Evolutionary conservation across 345 rosid species (phyloP), one percentile per base, ranked within the genome.

Genomic region (Cardamine occulta): DNA sequence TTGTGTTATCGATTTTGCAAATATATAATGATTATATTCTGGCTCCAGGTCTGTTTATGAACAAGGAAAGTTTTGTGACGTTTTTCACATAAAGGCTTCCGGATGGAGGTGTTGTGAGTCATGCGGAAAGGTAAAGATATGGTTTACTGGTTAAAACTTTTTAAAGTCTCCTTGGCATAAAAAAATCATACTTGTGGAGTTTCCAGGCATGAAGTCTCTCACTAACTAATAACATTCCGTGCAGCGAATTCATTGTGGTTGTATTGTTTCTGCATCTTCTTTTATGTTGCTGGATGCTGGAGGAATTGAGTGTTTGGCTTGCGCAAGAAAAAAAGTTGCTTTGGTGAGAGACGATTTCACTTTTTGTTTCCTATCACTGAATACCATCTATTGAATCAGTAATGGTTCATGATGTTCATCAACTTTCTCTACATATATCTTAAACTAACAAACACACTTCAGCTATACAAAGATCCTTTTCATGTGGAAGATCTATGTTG

Each of bases 51-150:
- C 85, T 80, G 78, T 84, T 60, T 95, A 81, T 63, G 98, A 92
- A 57, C 96, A 95, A 79, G 96, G 93, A 58, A 86, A 76, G 49
- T 95, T 81, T 79, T 95, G 99, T 54, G 91, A 90, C 26, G 63
- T 76, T 37, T 95, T 88, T 82, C 99, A 95, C 81, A 19, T 2
- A 47, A 77, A 73, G 74, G 91, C 88, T 75, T 44, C 88, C 28
- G 99, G 99, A 70, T 95, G 99, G 99, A 93, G 98, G 83, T 53
- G 24, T 59, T 95, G 99, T 64, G 97, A 90, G 80, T 81, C 89
- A 39, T 95, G 99, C 78, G 88, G 90, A 78, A 95, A 92, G 97
- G 99, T 92, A 66, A 79, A 80, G 67, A 63, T 72, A 76, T 63
- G 34, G 65, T 72, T 69, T 75, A 39, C 67, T 47, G 15, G 47